phyloP scores from a whole-genome alignment of 495 filamentous ascomycete species.

The Penicillium pulvis region DNA sequence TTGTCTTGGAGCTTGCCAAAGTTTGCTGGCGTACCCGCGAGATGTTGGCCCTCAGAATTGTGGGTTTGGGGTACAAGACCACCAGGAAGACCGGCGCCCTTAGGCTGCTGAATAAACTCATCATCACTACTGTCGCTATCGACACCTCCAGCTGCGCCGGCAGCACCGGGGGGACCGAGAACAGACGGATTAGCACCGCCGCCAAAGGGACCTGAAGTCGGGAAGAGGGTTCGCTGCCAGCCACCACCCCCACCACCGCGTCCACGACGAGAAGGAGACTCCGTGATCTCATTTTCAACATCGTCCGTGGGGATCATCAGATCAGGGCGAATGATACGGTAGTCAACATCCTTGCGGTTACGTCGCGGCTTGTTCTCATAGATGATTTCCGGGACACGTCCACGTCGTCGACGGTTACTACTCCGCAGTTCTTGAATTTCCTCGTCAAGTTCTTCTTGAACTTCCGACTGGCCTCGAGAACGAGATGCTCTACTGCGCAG shows the following conservation, averaged over 20 bases:
- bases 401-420: constrained; percentile 32
- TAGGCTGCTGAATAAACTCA: constrained; percentile 60
- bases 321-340: constrained; percentile 73
- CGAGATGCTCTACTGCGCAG: constrained; percentile 51
- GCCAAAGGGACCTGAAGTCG: constrained; percentile 89
- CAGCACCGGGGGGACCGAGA: constrained; percentile 75
- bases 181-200: constrained; percentile 73
- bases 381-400: constrained; percentile 51
- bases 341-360: constrained; percentile 64
- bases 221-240: constrained; percentile 78
- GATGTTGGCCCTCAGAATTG: constrained; percentile 60
- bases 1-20: constrained; percentile 88
- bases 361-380: constrained; percentile 57
- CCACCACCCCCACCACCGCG: constrained; percentile 55
- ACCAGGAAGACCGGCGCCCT: constrained; percentile 10
- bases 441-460: constrained; percentile 77
- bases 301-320: constrained; percentile 67
- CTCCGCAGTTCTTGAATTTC: constrained; percentile 56
- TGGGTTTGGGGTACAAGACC: constrained; percentile 64
- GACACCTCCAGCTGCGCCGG: constrained; percentile 68
- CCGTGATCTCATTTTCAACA: constrained; percentile 59
- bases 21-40: constrained; percentile 73
- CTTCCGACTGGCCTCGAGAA: constrained; percentile 56
- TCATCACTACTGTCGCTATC: constrained; percentile 98
- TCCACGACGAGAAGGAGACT: constrained; percentile 69